Percentiles rank a stretch among this genome's conserved stretches.
These are phyloP conservation scores for Stygiomarasmius scandens DNA, from an alignment of 1,284 basidiomycete genomes.

Conservation along the genomic window DNA sequence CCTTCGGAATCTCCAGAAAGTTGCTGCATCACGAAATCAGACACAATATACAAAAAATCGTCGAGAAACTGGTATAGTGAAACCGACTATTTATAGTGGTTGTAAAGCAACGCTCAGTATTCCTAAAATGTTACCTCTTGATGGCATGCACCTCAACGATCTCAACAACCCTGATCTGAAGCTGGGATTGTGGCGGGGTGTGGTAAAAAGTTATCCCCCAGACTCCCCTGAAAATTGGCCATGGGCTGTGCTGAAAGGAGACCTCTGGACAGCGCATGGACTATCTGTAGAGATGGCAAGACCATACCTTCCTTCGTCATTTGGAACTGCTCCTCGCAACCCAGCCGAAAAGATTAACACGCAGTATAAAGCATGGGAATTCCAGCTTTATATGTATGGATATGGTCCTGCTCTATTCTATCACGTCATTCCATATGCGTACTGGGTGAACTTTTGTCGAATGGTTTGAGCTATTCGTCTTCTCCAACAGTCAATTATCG, in stretches of 20 bases:
- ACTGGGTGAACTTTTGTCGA: slow-evolving; percentile 28
- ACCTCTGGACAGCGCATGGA: slow-evolving; percentile 39
- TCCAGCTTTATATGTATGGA: slow-evolving; percentile 36
- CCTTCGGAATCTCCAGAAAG: slow-evolving; percentile 16
- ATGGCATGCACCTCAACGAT: slow-evolving; percentile 36
- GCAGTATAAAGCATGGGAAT: slow-evolving; percentile 44
- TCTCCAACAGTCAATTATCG: slow-evolving; percentile 25
- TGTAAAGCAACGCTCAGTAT: not conserved
- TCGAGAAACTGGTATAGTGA: slow-evolving; percentile 9
- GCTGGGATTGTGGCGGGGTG: slow-evolving; percentile 33
- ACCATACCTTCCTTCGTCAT: slow-evolving; percentile 30
- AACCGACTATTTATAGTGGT: slow-evolving; percentile 13
- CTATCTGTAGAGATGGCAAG: slow-evolving; percentile 26
- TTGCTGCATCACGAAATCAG: slow-evolving; percentile 14
- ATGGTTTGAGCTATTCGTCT: slow-evolving; percentile 26
- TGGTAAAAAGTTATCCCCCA: slow-evolving; percentile 25
- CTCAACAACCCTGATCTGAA: slow-evolving; percentile 35
- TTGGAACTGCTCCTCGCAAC: slow-evolving; percentile 39
- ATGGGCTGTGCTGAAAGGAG: slow-evolving; percentile 35
- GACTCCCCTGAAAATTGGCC: slow-evolving; percentile 32
- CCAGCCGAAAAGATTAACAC: slow-evolving; percentile 39
- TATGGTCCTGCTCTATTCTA: slow-evolving; percentile 32
- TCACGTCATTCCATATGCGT: slow-evolving; percentile 26
- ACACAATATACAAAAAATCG: not conserved
- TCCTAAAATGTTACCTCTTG: slow-evolving; percentile 26